Base-by-base conservation (phyloP, 805 yeast genomes). In the Scheffersomyces ergatensis region DNA sequence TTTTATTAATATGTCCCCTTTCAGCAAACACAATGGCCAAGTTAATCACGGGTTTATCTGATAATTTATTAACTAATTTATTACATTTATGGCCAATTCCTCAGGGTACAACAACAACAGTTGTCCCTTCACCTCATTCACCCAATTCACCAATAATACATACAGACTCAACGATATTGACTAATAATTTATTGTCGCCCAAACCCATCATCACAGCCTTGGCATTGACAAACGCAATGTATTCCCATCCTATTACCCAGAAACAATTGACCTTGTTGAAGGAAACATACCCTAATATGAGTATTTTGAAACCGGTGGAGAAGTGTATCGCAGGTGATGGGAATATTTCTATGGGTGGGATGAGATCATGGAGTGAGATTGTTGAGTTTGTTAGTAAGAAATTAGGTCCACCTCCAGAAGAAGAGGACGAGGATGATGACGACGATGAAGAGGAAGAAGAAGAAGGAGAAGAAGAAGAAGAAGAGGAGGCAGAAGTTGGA, bases 321-420 rank as follows among this genome's bases (percentile, higher is more conserved):
- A 57, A 57, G 32, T 53, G 48, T 27, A 53, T 52, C 18, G 58
- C 55, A 38, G 47, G 48, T 6, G 58, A 55, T 37, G 62, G 62
- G 2, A 55, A 55, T 31, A 57, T 57, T n/a, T 41, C 57, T 7
- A 57, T 57, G 62, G 62, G 62, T 2, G 62, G 62, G 7, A 56
- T 57, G 61, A 43, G 61, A 27, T 45, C 58, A 3, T 57, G 62
- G 60, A 37, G 50, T 32, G 62, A 57, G 35, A 58, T 57, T 31
- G 62, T 56, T 20, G 55, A 54, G 33, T 44, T 50, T 40, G 56
- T 56, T 15, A 38, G 44, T 43, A 44, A 56, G 33, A 56, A 54
- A 34, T 39, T 57, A 11, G 62, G 62, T 5, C 42, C 42, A 23
- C 57, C 58, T 2, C 36, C 23, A 12, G 48, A 43, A 17, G 45